Percentiles rank a stretch among this genome's conserved stretches.
Conservation (phyloP, 2,329 filamentous ascomycete species). For the Cytospora piceae region DNA sequence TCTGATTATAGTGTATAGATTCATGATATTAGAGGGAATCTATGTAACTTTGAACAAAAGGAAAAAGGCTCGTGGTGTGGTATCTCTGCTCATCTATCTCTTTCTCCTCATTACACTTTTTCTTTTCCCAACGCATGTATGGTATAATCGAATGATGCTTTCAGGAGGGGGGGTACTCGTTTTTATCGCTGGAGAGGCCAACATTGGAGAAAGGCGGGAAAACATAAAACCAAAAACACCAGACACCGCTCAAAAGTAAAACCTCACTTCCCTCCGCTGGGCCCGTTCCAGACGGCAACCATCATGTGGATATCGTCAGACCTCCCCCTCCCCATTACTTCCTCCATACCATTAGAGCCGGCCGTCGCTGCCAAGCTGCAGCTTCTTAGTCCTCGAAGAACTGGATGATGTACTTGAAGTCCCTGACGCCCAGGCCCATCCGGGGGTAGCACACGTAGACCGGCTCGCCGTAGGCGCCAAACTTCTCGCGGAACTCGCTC, state of each 20-base stretch:
- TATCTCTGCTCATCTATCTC: slow-evolving; percentile 15
- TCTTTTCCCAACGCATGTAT: not conserved
- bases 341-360: not conserved
- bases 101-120: slow-evolving; percentile 13
- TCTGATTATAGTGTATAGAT: not conserved
- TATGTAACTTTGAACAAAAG: not conserved
- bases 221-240: not conserved
- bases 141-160: not conserved
- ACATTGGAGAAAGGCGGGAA: not conserved
- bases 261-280: not conserved
- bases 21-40: not conserved
- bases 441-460: slow-evolving; percentile 90
- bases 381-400: slow-evolving; percentile 73
- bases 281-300: slow-evolving; percentile 15
- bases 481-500: slow-evolving; percentile 87
- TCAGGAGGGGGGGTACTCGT: not conserved
- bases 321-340: not conserved
- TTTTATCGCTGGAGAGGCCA: not conserved
- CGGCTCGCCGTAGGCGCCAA: slow-evolving; percentile 81
- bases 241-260: not conserved
- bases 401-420: slow-evolving; percentile 82
- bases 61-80: not conserved
- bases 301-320: slow-evolving; percentile 3
- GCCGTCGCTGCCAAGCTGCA: too few relatives aligned
- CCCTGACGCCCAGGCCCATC: slow-evolving; percentile 79